Evolutionary conservation across 805 yeast species (phyloP).

Genomic region (Wickerhamomyces pijperi): DNA sequence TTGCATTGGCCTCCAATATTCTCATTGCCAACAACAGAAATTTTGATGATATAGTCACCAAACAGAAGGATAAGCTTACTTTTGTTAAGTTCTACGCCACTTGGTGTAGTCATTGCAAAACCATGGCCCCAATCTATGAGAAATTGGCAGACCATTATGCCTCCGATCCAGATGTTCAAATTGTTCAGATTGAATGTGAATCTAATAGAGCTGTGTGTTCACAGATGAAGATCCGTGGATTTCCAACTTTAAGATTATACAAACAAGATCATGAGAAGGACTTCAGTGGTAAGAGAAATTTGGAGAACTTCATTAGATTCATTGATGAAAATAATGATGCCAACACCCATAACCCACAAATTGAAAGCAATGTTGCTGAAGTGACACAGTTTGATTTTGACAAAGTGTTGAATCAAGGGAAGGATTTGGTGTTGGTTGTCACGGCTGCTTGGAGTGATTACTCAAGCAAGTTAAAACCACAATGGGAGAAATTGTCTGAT

Average conservation of each 20-base stretch:
- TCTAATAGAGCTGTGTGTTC: conserved; percentile 67
- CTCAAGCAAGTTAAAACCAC: conserved; percentile 38
- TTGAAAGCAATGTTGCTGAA: conserved; percentile 13
- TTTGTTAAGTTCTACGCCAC: conserved; percentile 89
- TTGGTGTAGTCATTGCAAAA: conserved; percentile 96
- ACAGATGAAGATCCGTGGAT: conserved; percentile 67
- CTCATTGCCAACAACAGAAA: conserved; percentile 15
- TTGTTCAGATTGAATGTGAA: conserved; percentile 87
- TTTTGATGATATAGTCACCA: conserved; percentile 44
- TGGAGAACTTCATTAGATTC: conserved; percentile 59
- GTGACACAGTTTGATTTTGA: conserved; percentile 24
- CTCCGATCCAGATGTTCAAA: conserved; percentile 42
- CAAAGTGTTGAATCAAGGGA: conserved; percentile 21
- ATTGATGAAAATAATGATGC: conserved; percentile 33
- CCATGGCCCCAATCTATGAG: conserved; percentile 76
- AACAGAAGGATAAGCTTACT: conserved; percentile 51
- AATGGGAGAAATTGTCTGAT: conserved; percentile 34
- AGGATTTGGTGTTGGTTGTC: conserved; percentile 21
- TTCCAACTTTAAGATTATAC: conserved; percentile 84
- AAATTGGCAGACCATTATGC: conserved; percentile 65
- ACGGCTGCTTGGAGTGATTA: conserved; percentile 48
- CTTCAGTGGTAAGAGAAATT: conserved; percentile 58
- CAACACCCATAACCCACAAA: conserved; percentile 15
- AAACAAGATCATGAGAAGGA: conserved; percentile 52
- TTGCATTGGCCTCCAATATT: neutral